A percentile compares a stretch with the other conserved stretches of the same genome.
Conservation (phyloP, 106 monocot genomes). For the Posidonia australis region DNA sequence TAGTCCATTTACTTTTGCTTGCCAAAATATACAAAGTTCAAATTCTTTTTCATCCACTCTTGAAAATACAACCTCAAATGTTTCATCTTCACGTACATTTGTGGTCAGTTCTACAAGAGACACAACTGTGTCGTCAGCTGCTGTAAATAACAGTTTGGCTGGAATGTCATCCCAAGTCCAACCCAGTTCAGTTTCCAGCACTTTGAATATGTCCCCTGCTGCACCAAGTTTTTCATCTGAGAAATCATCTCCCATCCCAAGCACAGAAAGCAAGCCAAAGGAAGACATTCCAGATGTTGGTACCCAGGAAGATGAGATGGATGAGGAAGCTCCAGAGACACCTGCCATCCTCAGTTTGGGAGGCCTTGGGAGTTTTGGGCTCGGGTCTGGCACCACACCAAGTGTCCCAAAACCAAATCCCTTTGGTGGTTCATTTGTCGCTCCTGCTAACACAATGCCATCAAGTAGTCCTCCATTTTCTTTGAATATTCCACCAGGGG, state of each 20-base stretch:
- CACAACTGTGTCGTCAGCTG: background rate
- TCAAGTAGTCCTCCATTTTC: conserved; percentile 25
- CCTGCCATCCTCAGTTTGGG: conserved; percentile 27
- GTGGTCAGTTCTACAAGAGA: conserved; percentile 6
- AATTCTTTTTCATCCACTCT: background rate
- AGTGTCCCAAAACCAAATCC: conserved; percentile 56
- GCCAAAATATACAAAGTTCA: conserved; percentile 3
- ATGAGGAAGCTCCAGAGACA: conserved; percentile 72
- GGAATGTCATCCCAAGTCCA: background rate
- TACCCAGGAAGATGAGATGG: conserved; percentile 88
- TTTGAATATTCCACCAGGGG: conserved; percentile 41
- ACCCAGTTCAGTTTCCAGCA: background rate
- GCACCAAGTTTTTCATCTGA: background rate
- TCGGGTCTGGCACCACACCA: conserved; percentile 37
- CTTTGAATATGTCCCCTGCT: background rate
- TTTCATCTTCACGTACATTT: conserved; percentile 6
- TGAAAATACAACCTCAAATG: conserved; percentile 1
- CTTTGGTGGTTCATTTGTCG: conserved; percentile 57
- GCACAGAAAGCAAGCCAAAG: conserved; percentile 13
- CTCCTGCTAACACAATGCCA: conserved; percentile 14
- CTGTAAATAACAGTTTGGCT: conserved; percentile 3
- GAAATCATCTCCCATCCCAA: conserved; percentile 3
- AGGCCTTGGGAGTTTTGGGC: conserved; percentile 49
- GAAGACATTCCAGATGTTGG: conserved; percentile 20
- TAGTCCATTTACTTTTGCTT: conserved; percentile 7